phyloP scores from a whole-genome alignment of 2,329 filamentous ascomycete genomes.

The Parastagonospora avenae region DNA sequence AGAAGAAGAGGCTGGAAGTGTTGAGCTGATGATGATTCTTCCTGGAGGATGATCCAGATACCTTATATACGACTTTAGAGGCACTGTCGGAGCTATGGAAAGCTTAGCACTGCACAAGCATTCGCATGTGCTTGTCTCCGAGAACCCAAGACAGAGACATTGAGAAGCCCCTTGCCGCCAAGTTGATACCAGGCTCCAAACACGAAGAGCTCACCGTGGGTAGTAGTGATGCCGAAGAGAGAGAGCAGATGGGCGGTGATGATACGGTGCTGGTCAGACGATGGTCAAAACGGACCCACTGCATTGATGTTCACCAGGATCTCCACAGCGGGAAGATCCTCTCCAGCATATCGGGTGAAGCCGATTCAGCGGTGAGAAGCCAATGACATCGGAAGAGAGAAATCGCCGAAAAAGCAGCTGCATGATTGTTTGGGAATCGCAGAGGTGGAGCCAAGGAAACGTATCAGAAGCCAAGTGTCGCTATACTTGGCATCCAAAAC shows the following conservation, averaged over 20 bases:
- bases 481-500: constrained; percentile 36
- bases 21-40: constrained; percentile 31
- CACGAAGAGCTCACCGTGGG: constrained; percentile 10
- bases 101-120: constrained; percentile 42
- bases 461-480: constrained; percentile 33
- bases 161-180: neutral
- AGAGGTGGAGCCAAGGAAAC: constrained; percentile 14
- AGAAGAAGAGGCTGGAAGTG: constrained; percentile 35
- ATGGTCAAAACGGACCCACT: constrained; percentile 17
- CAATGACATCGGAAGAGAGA: constrained; percentile 21
- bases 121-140: constrained; percentile 16
- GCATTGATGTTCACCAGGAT: constrained; percentile 13
- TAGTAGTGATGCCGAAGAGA: constrained; percentile 29
- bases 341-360: constrained; percentile 18
- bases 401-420: constrained; percentile 17
- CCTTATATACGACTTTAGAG: constrained; percentile 34
- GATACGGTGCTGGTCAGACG: constrained; percentile 37
- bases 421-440: constrained; percentile 42
- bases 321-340: constrained; percentile 24
- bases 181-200: constrained; percentile 12
- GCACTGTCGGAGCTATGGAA: constrained; percentile 10
- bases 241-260: constrained; percentile 16
- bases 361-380: constrained; percentile 7
- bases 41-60: constrained; percentile 10
- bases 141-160: constrained; percentile 3